These are phyloP conservation scores for Phlegmacium glaucopus DNA, from an alignment of 768 basidiomycete species.

Conservation along the genomic window DNA sequence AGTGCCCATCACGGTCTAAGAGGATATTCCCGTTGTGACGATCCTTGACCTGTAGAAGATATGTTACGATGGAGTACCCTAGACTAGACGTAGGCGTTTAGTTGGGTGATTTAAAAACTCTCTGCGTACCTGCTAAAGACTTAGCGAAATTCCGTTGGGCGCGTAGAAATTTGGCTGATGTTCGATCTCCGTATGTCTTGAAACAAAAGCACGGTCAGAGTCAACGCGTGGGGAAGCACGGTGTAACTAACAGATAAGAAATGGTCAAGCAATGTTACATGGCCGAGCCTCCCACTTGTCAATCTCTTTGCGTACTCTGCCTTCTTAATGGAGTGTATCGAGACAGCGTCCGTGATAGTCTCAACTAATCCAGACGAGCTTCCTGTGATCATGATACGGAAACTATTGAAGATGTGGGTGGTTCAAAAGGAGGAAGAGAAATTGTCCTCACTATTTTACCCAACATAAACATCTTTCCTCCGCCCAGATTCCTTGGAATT, in stretches of 20 bases:
- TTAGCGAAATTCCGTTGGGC: constrained; percentile 95
- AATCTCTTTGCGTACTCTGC: constrained; percentile 91
- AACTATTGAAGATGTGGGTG: constrained; percentile 45
- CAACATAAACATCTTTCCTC: constrained; percentile 92
- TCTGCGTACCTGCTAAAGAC: constrained; percentile 68
- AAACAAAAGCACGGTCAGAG: neutral
- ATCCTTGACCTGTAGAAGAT: constrained; percentile 96
- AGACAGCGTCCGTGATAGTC: constrained; percentile 97
- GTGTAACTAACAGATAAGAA: constrained; percentile 68
- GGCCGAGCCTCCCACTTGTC: constrained; percentile 74
- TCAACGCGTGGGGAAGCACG: neutral
- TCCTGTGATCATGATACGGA: constrained; percentile 94
- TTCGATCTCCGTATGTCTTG: constrained; percentile 87
- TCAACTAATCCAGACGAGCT: constrained; percentile 92
- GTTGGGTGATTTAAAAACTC: neutral
- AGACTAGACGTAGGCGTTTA: constrained; percentile 5
- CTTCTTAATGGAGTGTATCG: constrained; percentile 99
- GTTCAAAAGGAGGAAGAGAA: neutral
- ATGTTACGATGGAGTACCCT: constrained; percentile 96
- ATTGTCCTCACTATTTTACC: constrained; percentile 75
- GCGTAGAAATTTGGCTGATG: constrained; percentile 81
- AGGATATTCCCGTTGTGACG: constrained; percentile 98
- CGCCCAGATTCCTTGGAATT: constrained; percentile 92
- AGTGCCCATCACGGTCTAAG: constrained; percentile 89
- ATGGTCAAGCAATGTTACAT: constrained; percentile 90